Evolutionary conservation across 305 asterid genomes (phyloP).

Genomic region (Solanum hybrid): DNA sequence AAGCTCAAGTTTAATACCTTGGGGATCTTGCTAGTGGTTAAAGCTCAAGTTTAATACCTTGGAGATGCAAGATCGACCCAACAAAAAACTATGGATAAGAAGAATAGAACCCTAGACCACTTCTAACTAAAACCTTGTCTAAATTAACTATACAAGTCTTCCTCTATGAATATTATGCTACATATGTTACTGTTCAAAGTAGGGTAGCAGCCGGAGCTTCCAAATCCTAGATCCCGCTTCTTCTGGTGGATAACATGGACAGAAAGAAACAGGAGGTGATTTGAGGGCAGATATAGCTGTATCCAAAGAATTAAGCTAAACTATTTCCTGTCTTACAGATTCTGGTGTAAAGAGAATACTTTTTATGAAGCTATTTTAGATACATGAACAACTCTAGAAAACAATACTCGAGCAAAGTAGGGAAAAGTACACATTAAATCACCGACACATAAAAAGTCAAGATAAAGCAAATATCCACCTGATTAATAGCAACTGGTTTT

Average conservation of each 20-base stretch:
- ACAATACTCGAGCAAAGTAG: not conserved
- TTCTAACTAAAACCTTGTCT: not conserved
- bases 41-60: not conserved
- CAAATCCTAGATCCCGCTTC: not conserved
- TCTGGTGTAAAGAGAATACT: not conserved
- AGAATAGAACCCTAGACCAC: not conserved
- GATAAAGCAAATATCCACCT: conserved; percentile 15
- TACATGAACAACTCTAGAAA: not conserved
- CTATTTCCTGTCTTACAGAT: not conserved
- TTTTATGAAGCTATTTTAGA: not conserved
- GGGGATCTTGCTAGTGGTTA: not conserved
- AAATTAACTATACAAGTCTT: not conserved
- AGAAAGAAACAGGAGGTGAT: not conserved
- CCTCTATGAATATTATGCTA: not conserved
- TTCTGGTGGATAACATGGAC: not conserved
- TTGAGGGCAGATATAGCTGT: not conserved
- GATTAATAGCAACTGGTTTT: conserved; percentile 30
- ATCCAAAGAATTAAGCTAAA: not conserved
- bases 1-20: not conserved
- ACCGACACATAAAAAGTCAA: not conserved
- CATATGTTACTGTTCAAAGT: not conserved
- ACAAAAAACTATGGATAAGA: not conserved
- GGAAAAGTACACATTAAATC: not conserved
- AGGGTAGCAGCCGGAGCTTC: not conserved
- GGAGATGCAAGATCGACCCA: not conserved